These are phyloP conservation scores for Cryphonectria nitschkei DNA, from an alignment of 2,329 filamentous ascomycete species.

Conservation along the genomic window DNA sequence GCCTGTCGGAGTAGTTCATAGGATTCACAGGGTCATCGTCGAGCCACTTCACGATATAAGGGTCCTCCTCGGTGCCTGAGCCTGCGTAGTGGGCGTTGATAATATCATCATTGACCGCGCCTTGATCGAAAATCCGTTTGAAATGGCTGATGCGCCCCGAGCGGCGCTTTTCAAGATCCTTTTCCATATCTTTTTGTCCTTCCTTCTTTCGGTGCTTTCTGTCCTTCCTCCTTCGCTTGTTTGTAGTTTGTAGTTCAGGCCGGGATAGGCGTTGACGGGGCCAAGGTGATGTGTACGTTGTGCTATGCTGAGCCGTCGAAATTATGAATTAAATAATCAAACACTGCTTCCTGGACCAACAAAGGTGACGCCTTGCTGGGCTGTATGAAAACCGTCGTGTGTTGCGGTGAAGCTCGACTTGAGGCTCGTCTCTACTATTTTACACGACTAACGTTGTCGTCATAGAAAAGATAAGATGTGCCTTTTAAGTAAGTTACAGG, in stretches of 20 bases:
- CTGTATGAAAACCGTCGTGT: neutral
- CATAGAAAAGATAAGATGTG: neutral
- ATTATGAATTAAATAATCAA: no score
- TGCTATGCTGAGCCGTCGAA: neutral
- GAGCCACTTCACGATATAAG: conserved; percentile 57
- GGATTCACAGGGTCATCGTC: conserved; percentile 57
- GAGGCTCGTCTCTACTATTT: neutral
- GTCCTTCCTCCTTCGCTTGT: neutral
- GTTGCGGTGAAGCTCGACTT: neutral
- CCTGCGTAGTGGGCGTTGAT: conserved; percentile 40
- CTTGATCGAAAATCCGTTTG: conserved; percentile 6
- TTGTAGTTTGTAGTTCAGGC: neutral
- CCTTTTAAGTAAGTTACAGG: neutral
- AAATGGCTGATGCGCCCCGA: conserved; percentile 19
- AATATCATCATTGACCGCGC: conserved; percentile 17
- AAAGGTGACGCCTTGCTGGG: neutral
- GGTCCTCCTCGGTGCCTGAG: conserved; percentile 56
- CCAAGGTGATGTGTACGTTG: neutral
- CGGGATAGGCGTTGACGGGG: neutral
- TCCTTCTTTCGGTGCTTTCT: neutral
- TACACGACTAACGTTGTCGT: neutral
- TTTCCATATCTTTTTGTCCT: conserved; percentile 7
- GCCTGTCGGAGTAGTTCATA: conserved; percentile 43
- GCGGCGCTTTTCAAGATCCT: conserved; percentile 4
- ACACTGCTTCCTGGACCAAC: no score